A percentile compares a stretch with the other conserved stretches of the same genome.
Conservation (phyloP, 257 asterid species). For the Solanum bukasovii region DNA sequence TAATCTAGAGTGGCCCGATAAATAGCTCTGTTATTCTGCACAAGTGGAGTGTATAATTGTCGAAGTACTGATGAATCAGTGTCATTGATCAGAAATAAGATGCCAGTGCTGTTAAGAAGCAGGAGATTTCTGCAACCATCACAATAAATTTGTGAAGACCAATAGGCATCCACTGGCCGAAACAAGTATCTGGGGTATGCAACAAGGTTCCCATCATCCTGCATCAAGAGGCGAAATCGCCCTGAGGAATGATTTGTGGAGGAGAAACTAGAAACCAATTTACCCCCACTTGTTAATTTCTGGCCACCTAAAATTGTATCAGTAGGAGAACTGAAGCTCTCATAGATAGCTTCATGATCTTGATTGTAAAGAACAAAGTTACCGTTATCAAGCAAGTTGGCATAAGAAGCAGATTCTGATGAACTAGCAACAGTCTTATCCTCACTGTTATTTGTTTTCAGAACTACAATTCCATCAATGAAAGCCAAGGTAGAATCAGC, state of each 20-base stretch:
- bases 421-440: background rate
- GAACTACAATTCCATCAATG: constrained; percentile 2
- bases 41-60: background rate
- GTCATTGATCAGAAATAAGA: background rate
- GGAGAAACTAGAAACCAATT: constrained; percentile 9
- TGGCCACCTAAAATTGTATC: constrained; percentile 19
- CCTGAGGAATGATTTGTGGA: background rate
- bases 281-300: background rate
- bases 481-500: constrained; percentile 1
- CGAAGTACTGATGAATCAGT: background rate
- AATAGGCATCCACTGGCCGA: background rate
- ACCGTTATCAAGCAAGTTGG: constrained; percentile 12
- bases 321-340: constrained; percentile 2
- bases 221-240: constrained; percentile 13
- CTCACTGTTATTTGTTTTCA: background rate
- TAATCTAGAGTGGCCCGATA: constrained; percentile 2
- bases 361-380: constrained; percentile 10
- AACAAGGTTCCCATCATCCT: constrained; percentile 13
- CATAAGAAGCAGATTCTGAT: background rate
- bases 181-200: constrained; percentile 7
- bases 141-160: background rate
- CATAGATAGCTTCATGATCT: background rate
- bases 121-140: background rate
- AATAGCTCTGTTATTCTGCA: background rate
- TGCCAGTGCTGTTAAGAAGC: background rate